Evolutionary conservation across 495 filamentous ascomycete genomes (phyloP), one percentile per base, ranked within the genome.

Genomic region (Trichoderma virens): DNA sequence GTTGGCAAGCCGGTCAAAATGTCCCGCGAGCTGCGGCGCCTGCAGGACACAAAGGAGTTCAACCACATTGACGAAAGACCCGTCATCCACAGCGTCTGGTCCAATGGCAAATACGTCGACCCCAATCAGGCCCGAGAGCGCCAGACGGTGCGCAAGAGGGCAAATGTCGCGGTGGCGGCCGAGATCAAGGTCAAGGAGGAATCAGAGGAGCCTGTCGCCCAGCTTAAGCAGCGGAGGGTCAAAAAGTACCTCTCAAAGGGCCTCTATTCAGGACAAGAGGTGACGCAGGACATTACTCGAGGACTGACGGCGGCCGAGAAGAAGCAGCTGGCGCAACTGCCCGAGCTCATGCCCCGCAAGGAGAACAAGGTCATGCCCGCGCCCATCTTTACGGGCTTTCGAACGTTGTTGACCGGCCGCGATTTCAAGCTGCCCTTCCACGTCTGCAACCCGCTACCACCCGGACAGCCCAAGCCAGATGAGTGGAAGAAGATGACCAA

Each of bases 391-490:
- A 75, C 71, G 30, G 80, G 80, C 8, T 67, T 81, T 59, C 77
- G 77, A 47, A 76, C 87, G n/a, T 72, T 93, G 65, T 80, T 88
- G 65, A 77, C 78, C 54, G 84, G 84, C 28, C 81, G 90, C 65
- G 86, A 96, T 71, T 98, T 95, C 78, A 86, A 89, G 73, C 78
- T 98, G 34, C 94, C 94, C 0, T 97, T 86, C 67, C 89, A 95
- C 73, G 80, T 97, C 45, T 97, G 92, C 78, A 88, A 89, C 23
- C 94, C 93, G 1, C 83, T 93, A 23, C 89, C 89, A 18, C 85
- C 86, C 9, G 89, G 91, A 62, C 92, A 96, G 71, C 90, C 92
- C 18, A 96, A 93, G 72, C 92, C 92, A 0, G 85, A 93, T 67
- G 89, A 93, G 65, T 98, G 92, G 89, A 85, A 85, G 59, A 94